Percentiles rank a stretch among this genome's conserved stretches.
These are phyloP conservation scores for Pulveroboletus sp. DNA, from an alignment of 1,284 basidiomycete species.

Conservation along the genomic window DNA sequence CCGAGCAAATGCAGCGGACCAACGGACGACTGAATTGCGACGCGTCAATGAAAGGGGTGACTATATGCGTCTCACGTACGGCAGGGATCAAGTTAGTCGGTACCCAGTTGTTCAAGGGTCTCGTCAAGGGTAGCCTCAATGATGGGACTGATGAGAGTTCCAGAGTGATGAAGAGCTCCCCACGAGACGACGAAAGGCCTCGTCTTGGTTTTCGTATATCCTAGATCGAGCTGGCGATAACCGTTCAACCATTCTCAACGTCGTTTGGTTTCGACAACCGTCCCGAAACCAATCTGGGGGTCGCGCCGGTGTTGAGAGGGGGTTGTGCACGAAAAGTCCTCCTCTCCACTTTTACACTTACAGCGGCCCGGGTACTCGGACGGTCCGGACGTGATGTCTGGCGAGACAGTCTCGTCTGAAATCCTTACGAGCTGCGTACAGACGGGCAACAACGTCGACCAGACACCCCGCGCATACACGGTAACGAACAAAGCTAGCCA, in stretches of 20 bases:
- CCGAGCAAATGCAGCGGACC: slow-evolving; percentile 80
- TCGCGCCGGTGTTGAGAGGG: slow-evolving; percentile 47
- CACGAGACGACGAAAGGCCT: slow-evolving; percentile 75
- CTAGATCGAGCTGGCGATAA: slow-evolving; percentile 80
- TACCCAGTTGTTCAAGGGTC: slow-evolving; percentile 68
- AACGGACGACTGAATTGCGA: slow-evolving; percentile 68
- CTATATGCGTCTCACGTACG: slow-evolving; percentile 32
- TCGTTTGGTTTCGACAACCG: slow-evolving; percentile 78
- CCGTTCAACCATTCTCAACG: slow-evolving; percentile 65
- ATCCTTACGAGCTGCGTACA: neutral
- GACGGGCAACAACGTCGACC: neutral
- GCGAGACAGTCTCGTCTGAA: too few relatives aligned
- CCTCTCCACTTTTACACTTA: neutral
- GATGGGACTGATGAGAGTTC: slow-evolving; percentile 65
- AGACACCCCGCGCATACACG: too few relatives aligned
- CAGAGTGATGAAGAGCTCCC: slow-evolving; percentile 83
- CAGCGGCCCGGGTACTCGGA: slow-evolving; percentile 9
- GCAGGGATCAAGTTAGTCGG: slow-evolving; percentile 80
- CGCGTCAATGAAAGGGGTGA: neutral
- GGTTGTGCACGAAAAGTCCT: slow-evolving; percentile 34
- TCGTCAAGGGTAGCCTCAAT: slow-evolving; percentile 74
- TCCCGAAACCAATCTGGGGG: slow-evolving; percentile 79
- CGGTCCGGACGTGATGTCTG: too few relatives aligned
- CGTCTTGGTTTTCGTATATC: slow-evolving; percentile 72
- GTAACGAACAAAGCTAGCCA: too few relatives aligned